These are phyloP conservation scores for sunflower (Helianthus annuus) DNA, from an alignment of 129 eudicot species.

Conservation along the genomic window DNA sequence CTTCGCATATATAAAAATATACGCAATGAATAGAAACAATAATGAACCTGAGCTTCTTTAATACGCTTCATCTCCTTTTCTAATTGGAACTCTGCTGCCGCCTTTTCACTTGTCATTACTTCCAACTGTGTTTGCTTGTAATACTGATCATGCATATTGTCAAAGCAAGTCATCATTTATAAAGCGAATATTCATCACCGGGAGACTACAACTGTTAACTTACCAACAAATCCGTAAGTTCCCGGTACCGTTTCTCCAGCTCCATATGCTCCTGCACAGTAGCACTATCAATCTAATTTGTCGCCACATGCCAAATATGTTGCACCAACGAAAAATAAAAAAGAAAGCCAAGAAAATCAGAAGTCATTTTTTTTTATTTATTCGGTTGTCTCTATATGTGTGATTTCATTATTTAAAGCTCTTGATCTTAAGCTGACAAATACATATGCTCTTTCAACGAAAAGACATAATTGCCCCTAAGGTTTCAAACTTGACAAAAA, in stretches of 20 bases:
- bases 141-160: constrained; percentile 47
- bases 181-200: constrained; percentile 1
- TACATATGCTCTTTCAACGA: not conserved
- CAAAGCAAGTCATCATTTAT: constrained; percentile 24
- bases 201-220: not conserved
- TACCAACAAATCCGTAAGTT: constrained; percentile 96
- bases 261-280: constrained; percentile 90
- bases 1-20: not conserved
- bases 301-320: constrained; percentile 10
- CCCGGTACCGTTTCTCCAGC: constrained; percentile 94
- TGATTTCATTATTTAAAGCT: not conserved
- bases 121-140: constrained; percentile 92
- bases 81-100: constrained; percentile 61
- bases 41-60: constrained; percentile 73
- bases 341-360: constrained; percentile 15
- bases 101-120: constrained; percentile 13
- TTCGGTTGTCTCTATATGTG: constrained; percentile 13
- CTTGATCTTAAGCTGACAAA: too few species aligned
- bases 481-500: too few species aligned
- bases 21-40: constrained; percentile 21
- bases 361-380: constrained; percentile 4
- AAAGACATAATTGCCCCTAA: not conserved
- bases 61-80: constrained; percentile 89
- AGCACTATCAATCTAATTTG: constrained; percentile 14
- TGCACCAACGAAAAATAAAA: constrained; percentile 13